phyloP scores from a whole-genome alignment of 352 stramenopile species.

The Phytopythium mirpurense region DNA sequence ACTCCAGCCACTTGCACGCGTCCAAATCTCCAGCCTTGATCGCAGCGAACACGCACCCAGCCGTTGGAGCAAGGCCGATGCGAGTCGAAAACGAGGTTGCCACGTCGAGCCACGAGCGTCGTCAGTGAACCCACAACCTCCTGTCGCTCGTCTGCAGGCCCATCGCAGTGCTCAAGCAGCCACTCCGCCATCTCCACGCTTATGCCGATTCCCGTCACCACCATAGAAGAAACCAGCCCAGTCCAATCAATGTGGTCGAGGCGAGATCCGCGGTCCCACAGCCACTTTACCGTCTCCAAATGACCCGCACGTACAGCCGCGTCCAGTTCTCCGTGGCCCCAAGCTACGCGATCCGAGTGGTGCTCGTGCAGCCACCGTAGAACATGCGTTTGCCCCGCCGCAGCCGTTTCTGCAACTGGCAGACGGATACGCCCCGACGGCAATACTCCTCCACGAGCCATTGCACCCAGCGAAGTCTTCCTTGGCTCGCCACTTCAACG shows the following conservation, averaged over 20 bases:
- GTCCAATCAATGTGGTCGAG: too few species aligned
- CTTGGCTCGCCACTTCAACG: neutral
- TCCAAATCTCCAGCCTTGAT: neutral
- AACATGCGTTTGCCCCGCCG: neutral
- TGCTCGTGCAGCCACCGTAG: neutral
- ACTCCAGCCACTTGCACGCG: neutral
- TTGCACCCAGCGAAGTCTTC: neutral
- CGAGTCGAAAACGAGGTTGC: too few species aligned
- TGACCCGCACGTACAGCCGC: neutral
- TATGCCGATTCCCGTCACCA: too few species aligned
- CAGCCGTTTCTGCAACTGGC: neutral
- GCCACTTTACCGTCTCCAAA: neutral
- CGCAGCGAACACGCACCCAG: neutral
- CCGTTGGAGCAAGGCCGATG: too few species aligned
- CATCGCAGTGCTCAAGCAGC: neutral
- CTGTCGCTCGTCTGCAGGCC: neutral
- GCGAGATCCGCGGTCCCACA: neutral
- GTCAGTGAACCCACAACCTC: too few species aligned
- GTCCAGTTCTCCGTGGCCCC: neutral
- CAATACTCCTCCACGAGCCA: slow-evolving; percentile 2
- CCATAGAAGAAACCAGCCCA: too few species aligned
- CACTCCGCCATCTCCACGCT: neutral
- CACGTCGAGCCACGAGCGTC: too few species aligned
- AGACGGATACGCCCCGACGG: neutral
- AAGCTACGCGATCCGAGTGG: neutral